These are phyloP conservation scores for Aspergillus panamensis DNA, from an alignment of 495 filamentous ascomycete species.

Conservation along the genomic window DNA sequence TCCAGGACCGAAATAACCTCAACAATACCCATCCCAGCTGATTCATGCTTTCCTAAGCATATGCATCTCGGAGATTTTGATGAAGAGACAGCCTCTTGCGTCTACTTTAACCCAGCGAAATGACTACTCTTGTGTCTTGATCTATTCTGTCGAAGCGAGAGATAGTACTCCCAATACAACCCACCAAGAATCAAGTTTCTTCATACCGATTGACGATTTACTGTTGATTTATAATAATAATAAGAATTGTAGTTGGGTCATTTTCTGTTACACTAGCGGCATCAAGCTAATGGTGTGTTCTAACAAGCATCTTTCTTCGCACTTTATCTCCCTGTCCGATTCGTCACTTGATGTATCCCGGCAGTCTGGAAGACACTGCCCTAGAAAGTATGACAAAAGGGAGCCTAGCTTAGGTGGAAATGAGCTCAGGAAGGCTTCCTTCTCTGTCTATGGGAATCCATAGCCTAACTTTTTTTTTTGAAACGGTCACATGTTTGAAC, in stretches of 20 bases:
- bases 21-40: not conserved
- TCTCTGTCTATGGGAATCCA: not conserved
- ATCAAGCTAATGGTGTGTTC: no score
- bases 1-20: not conserved
- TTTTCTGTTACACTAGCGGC: not conserved
- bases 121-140: no score
- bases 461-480: not conserved
- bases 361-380: no score
- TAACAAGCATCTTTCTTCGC: no score
- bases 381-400: not conserved
- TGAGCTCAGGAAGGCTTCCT: not conserved
- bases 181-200: not conserved
- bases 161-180: not conserved
- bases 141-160: not conserved
- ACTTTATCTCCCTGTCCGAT: not conserved
- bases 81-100: not conserved
- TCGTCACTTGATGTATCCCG: not conserved
- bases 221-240: not conserved
- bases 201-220: not conserved
- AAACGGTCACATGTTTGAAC: conserved; percentile 9
- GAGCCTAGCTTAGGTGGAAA: not conserved
- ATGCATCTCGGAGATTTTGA: not conserved
- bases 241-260: not conserved
- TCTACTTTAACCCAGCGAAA: no score
- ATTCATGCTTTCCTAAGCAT: not conserved